Evolutionary conservation across 129 eudicot species (phyloP).

Genomic region (sunflower (Helianthus annuus)): DNA sequence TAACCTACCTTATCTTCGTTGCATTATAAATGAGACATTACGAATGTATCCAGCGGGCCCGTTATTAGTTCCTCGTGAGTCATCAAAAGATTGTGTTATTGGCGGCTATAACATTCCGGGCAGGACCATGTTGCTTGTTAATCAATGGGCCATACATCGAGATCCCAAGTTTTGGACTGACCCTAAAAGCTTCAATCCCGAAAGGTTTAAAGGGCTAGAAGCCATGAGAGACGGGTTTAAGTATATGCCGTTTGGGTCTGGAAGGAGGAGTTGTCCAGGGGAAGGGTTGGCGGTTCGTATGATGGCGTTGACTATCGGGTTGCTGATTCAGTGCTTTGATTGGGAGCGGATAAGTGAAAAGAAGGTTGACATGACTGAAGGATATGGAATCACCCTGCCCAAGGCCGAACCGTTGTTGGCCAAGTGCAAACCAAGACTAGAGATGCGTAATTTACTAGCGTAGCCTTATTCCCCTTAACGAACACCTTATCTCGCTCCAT

Average conservation of each 20-base stretch:
- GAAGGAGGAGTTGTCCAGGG: conserved; percentile 81
- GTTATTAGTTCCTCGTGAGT: conserved; percentile 51
- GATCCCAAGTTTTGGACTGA: conserved; percentile 45
- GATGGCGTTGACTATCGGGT: conserved; percentile 52
- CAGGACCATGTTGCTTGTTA: conserved; percentile 52
- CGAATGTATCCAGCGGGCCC: conserved; percentile 52
- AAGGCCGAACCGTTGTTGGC: conserved; percentile 57
- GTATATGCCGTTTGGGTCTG: conserved; percentile 62
- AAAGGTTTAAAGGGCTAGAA: conserved; percentile 48
- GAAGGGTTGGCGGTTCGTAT: conserved; percentile 59
- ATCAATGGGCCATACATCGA: conserved; percentile 53
- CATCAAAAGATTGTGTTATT: conserved; percentile 49
- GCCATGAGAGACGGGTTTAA: conserved; percentile 38
- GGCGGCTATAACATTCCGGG: conserved; percentile 51
- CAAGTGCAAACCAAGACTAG: conserved; percentile 42
- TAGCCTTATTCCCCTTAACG: background rate
- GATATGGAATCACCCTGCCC: conserved; percentile 37
- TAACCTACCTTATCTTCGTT: conserved; percentile 48
- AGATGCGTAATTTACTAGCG: conserved; percentile 12
- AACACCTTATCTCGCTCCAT: no score
- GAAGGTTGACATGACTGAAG: conserved; percentile 49
- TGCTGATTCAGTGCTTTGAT: conserved; percentile 64
- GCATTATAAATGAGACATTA: conserved; percentile 60
- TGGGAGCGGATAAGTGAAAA: conserved; percentile 56
- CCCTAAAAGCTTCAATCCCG: conserved; percentile 44